Conservation (phyloP, 1,139 yeast genomes). For the Yamadazyma sp. region DNA sequence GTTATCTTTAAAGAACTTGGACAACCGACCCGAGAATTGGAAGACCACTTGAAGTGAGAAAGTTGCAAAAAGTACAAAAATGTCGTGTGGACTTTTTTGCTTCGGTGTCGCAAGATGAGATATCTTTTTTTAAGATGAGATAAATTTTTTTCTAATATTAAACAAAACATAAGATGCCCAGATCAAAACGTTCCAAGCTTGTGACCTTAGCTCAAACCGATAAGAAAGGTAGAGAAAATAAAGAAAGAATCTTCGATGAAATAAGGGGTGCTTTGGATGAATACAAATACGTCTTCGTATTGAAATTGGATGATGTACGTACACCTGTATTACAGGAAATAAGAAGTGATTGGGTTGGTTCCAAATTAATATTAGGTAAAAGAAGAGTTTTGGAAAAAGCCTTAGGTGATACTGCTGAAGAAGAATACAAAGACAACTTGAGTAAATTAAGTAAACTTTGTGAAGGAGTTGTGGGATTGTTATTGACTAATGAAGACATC, state of each 20-base stretch:
- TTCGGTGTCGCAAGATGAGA: slow-evolving; percentile 9
- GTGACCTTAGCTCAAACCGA: slow-evolving; percentile 97
- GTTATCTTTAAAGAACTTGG: neutral
- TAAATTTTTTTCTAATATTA: slow-evolving; percentile 4
- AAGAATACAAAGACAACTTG: slow-evolving; percentile 85
- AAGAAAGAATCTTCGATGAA: slow-evolving; percentile 87
- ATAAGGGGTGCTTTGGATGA: slow-evolving; percentile 79
- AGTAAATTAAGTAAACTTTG: slow-evolving; percentile 60
- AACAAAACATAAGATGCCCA: slow-evolving; percentile 63
- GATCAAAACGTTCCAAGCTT: slow-evolving; percentile 90
- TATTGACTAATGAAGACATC: slow-evolving; percentile 84
- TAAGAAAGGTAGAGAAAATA: slow-evolving; percentile 91
- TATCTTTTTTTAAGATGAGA: slow-evolving; percentile 6
- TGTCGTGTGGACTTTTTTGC: slow-evolving; percentile 1
- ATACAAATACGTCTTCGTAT: slow-evolving; percentile 78
- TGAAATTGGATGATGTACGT: slow-evolving; percentile 88
- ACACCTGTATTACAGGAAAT: slow-evolving; percentile 94
- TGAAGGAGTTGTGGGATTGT: slow-evolving; percentile 79
- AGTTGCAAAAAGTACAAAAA: slow-evolving; percentile 1
- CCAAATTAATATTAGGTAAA: slow-evolving; percentile 85
- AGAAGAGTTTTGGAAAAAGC: slow-evolving; percentile 93
- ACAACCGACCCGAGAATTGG: neutral
- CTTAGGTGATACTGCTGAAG: slow-evolving; percentile 80
- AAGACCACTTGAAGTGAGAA: neutral
- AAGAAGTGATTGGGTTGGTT: slow-evolving; percentile 89